Evolutionary conservation across 2,329 filamentous ascomycete species (phyloP), one percentile per base, ranked within the genome.

Genomic region (Stagonosporopsis vannaccii): DNA sequence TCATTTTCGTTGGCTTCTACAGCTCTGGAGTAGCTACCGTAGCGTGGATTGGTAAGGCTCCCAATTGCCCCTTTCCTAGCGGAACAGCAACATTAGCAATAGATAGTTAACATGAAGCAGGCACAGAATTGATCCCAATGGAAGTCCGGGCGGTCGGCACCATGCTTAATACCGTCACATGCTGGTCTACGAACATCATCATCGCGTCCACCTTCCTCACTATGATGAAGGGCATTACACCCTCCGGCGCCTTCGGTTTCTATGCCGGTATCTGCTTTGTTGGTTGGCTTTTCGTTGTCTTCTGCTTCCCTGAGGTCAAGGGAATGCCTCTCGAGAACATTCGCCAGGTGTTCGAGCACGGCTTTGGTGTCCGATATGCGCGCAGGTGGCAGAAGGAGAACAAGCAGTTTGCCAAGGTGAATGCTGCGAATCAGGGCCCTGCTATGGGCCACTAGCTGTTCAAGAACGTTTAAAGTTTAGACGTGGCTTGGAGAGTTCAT

Each of bases 141-240:
- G 75, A 77, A 50, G 71, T 76, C 4, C 63, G 75, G 3, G 73
- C 74, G 3, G 63, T 77, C 41, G 75, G 74, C 4, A 77, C 75
- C 5, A 77, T 76, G 72, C 54, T 74, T 53, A 63, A 74, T 23
- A 72, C 64, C 20, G 66, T 68, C 0, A 66, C 62, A 17, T 73
- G 67, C 65, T 77, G 74, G 74, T 66, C 62, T 1, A 69, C 68
- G 12, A 72, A 71, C 47, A 71, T 71, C 44, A 73, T 76, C 53
- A 72, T 77, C n/a, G 63, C 73, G 0, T 75, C 72, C 12, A 76
- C 73, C 0, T 76, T 78, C 67, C 50, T 78, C 13, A 68, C 69
- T 6, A 75, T 76, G 71, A 78, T 77, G 75, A 76, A 76, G 46
- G 66, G 65, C 5, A 73, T 75, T 49, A 75, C 74, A 0, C 73